Evolutionary conservation across 352 stramenopile genomes (phyloP), one percentile per base, ranked within the genome.

Genomic region (Pythium chondricola): DNA sequence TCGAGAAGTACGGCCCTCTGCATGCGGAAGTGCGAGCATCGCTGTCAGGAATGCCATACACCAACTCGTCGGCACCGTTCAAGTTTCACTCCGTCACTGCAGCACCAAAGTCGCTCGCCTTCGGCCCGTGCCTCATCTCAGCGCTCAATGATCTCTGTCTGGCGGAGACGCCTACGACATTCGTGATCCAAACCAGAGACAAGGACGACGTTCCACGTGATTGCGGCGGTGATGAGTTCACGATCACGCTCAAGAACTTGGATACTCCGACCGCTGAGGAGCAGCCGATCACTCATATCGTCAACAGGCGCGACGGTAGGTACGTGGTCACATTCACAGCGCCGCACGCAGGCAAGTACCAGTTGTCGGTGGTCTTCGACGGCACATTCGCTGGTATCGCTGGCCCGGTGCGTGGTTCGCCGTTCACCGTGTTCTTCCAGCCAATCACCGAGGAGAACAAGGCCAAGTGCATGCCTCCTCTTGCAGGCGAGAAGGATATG

Each of bases 211-310:
- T 68, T 43, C 78, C 85, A 26, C 90, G 95, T 17, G 81, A 95
- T 29, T 98, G 89, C 42, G 95, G 95, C 18, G 96, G 96, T 24
- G 95, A 98, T 51, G 87, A 97, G 49, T 98, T 98, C 59, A 75
- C 61, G 20, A 75, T 98, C 24, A 60, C 53, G 6, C 43, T 95
- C 1, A 77, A 63, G n/a, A n/a, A n/a, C n/a, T n/a, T n/a, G n/a
- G n/a, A n/a, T n/a, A n/a, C n/a, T n/a, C n/a, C n/a, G n/a, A n/a
- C n/a, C 37, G 44, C 40, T 2, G 63, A 85, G 22, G 57, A 68
- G 3, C 41, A 58, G 27, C 20, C 37, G 11, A 74, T 73, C 53
- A 67, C 52, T 21, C 68, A 59, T 4, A 70, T 92, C 36, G 24
- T 69, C 21, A 95, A 99, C 63, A 92, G 96, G 42, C 77, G 91